phyloP scores from a whole-genome alignment of 257 asterid species.

The Verbena officinalis region DNA sequence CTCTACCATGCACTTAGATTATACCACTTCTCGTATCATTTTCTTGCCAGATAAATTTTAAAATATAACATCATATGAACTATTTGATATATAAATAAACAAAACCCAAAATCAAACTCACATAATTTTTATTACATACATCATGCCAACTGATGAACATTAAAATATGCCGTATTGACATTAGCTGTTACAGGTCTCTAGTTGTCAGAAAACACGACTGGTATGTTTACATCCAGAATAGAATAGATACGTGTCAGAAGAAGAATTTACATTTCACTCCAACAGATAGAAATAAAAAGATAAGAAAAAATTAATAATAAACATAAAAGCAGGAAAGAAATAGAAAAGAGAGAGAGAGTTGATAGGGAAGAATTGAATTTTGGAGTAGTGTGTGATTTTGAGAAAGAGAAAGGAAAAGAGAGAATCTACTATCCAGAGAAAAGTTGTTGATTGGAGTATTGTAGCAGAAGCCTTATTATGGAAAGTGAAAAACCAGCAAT shows the following conservation, averaged over 20 bases:
- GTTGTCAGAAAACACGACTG: slow-evolving; percentile 51
- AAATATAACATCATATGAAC: too few relatives aligned
- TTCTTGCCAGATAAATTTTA: too few relatives aligned
- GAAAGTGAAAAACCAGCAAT: slow-evolving; percentile 53
- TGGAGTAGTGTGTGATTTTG: neutral
- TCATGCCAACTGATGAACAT: too few relatives aligned
- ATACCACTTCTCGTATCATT: too few relatives aligned
- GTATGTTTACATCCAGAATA: slow-evolving; percentile 75
- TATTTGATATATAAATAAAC: too few relatives aligned
- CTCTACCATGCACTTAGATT: too few relatives aligned
- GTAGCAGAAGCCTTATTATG: slow-evolving; percentile 54
- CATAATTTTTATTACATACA: too few relatives aligned
- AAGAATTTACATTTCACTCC: slow-evolving; percentile 45
- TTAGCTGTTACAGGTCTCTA: too few relatives aligned
- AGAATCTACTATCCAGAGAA: slow-evolving; percentile 62
- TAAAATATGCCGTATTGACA: too few relatives aligned
- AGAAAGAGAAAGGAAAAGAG: slow-evolving; percentile 19
- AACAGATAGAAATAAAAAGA: too few relatives aligned
- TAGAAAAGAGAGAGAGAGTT: neutral
- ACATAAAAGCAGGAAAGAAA: neutral
- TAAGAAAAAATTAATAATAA: slow-evolving; percentile 14
- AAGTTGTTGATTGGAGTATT: slow-evolving; percentile 67
- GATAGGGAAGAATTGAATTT: neutral
- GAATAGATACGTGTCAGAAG: slow-evolving; percentile 48
- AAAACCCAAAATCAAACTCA: too few relatives aligned